Percentiles rank a stretch among this genome's conserved stretches.
These are phyloP conservation scores for Fusarium sp. DNA, from an alignment of 2,329 filamentous ascomycete species.

Conservation along the genomic window DNA sequence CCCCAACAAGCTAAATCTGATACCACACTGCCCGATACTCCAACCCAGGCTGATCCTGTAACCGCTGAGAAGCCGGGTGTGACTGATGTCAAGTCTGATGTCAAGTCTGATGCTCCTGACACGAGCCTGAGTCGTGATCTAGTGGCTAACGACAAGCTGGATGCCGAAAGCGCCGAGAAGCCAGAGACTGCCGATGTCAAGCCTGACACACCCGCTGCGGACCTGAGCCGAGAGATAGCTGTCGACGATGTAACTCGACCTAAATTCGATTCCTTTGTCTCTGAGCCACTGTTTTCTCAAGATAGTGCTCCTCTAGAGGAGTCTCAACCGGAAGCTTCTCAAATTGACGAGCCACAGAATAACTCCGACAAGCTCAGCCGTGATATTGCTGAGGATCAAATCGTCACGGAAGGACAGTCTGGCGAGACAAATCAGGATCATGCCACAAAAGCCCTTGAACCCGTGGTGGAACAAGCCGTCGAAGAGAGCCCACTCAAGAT, in stretches of 20 bases:
- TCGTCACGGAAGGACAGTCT: slow-evolving; percentile 6
- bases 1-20: slow-evolving; percentile 8
- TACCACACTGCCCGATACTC: not conserved
- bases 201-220: slow-evolving; percentile 1
- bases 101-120: slow-evolving; percentile 2
- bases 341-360: slow-evolving; percentile 38
- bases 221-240: slow-evolving; percentile 1
- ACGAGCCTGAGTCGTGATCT: slow-evolving; percentile 1
- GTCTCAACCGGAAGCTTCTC: slow-evolving; percentile 47
- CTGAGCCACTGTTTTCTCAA: slow-evolving; percentile 53
- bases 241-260: slow-evolving; percentile 8
- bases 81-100: slow-evolving; percentile 11
- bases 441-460: not conserved
- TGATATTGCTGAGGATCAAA: slow-evolving; percentile 4
- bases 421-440: not conserved
- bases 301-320: slow-evolving; percentile 45
- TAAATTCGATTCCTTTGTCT: slow-evolving; percentile 44
- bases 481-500: not conserved
- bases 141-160: slow-evolving; percentile 8
- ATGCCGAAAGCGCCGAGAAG: slow-evolving; percentile 13
- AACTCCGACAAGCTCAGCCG: slow-evolving; percentile 4
- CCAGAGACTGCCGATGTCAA: slow-evolving; percentile 8
- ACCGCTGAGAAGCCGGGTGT: slow-evolving; percentile 7
- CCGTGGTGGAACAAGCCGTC: not conserved
- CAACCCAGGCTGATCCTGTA: not conserved